phyloP scores from a whole-genome alignment of 2,329 filamentous ascomycete species.

The Penicillium sp. region DNA sequence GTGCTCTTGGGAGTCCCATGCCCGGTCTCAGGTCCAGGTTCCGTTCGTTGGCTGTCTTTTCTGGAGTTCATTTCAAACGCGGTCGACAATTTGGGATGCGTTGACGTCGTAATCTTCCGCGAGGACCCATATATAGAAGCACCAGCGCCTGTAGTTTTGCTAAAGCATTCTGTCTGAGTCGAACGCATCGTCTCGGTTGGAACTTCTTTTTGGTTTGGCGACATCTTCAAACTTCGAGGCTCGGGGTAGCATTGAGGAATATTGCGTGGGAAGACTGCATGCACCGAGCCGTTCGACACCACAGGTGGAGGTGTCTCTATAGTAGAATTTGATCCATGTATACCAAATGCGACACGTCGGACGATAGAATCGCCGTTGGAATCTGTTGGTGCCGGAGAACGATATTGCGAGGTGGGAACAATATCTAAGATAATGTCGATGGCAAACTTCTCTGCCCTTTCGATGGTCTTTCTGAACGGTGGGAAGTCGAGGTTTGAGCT shows the following conservation, averaged over 20 bases:
- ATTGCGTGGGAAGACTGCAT: neutral
- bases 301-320: neutral
- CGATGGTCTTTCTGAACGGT: conserved; percentile 22
- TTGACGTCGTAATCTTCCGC: neutral
- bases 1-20: neutral
- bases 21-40: neutral
- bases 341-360: neutral
- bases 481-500: conserved; percentile 13
- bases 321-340: neutral
- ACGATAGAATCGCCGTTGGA: neutral
- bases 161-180: neutral
- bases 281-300: neutral
- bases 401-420: conserved; percentile 20
- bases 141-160: neutral
- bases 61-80: neutral
- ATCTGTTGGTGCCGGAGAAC: conserved; percentile 17
- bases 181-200: neutral
- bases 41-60: neutral
- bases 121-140: conserved; percentile 6
- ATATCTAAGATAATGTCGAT: conserved; percentile 25
- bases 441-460: conserved; percentile 27
- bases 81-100: neutral
- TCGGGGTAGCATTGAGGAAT: conserved; percentile 14
- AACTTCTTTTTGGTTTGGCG: neutral
- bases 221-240: neutral